Base-by-base conservation (phyloP, 768 basidiomycete species). In the Macrolepiota albuminosa region DNA sequence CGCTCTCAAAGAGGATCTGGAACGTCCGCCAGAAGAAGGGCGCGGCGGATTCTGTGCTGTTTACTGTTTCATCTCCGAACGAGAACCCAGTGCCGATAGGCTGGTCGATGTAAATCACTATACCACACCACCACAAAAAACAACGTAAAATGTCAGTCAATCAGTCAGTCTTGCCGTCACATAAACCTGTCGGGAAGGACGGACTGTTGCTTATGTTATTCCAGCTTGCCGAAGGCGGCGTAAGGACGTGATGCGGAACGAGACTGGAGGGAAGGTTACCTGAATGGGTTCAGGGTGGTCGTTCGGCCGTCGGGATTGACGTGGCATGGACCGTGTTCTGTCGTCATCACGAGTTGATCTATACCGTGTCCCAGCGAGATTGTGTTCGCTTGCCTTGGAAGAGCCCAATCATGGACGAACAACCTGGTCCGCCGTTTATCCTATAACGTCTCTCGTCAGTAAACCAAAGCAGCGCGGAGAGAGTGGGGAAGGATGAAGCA, bases 41-140 rank as follows among this genome's bases (percentile, higher is more conserved):
- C 1, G 86, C 82, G 0, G 85, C 84, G n/a, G 81, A 59, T 39
- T 79, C 66, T 0, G 83, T 82, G 69, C 81, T 82, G 62, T 86
- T 84, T n/a, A 84, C 82, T 0, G 77, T 78, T 55, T 81, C 78
- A 0, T 69, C 76, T 16, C 86, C 85, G 57, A 78, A 81, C 0
- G 86, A 87, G 66, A 87, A 87, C 4, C 86, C 85, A 0, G 84
- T 80, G 0, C 84, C 84, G 40, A 88, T 83, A 4, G 86, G 86
- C 65, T 88, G 85, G 67, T 87, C 86, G 36, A 88, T 84, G 66
- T 87, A 88, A 37, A 88, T 83, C 71, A 88, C 86, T 88, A 54
- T 1, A 13, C 21, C 21, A 24, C 29, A 29, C 21, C 21, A 21
- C 21, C 21, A 21, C 21, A 21, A 21, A 29, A 29, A 29, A 4